Evolutionary conservation across 441 rosid species (phyloP).

Genomic region (Isatis lusitanica): DNA sequence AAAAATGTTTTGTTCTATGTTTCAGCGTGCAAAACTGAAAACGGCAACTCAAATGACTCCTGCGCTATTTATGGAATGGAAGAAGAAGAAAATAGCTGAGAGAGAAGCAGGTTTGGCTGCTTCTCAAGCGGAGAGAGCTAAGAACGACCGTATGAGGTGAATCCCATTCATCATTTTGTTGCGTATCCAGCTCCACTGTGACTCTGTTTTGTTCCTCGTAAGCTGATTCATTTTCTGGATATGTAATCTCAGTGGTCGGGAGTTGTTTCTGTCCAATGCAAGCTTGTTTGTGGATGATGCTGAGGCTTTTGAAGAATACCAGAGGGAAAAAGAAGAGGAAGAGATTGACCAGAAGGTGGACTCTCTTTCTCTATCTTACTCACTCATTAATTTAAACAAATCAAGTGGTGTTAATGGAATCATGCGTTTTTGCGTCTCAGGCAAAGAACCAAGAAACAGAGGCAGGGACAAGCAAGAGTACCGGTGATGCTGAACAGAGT

Average conservation of each 20-base stretch:
- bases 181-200: background rate
- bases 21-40: slow-evolving; percentile 74
- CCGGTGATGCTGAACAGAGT: slow-evolving; percentile 25
- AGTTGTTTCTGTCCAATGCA: slow-evolving; percentile 83
- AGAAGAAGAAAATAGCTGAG: slow-evolving; percentile 78
- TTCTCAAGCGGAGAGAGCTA: slow-evolving; percentile 86
- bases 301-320: slow-evolving; percentile 52
- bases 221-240: slow-evolving; percentile 27
- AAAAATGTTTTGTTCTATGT: background rate
- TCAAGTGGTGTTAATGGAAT: slow-evolving; percentile 19
- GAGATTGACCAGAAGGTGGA: slow-evolving; percentile 56
- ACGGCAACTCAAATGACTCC: slow-evolving; percentile 85
- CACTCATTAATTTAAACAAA: background rate
- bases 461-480: slow-evolving; percentile 46
- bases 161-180: background rate
- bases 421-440: slow-evolving; percentile 35
- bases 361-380: background rate
- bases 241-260: slow-evolving; percentile 75
- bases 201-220: background rate
- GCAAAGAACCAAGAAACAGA: slow-evolving; percentile 41
- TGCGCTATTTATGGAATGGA: slow-evolving; percentile 87
- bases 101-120: slow-evolving; percentile 87
- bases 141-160: slow-evolving; percentile 97
- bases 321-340: slow-evolving; percentile 68
- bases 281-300: slow-evolving; percentile 95